Evolutionary conservation across 1,284 basidiomycete species (phyloP).

Genomic region (Apiotrichum gracile): DNA sequence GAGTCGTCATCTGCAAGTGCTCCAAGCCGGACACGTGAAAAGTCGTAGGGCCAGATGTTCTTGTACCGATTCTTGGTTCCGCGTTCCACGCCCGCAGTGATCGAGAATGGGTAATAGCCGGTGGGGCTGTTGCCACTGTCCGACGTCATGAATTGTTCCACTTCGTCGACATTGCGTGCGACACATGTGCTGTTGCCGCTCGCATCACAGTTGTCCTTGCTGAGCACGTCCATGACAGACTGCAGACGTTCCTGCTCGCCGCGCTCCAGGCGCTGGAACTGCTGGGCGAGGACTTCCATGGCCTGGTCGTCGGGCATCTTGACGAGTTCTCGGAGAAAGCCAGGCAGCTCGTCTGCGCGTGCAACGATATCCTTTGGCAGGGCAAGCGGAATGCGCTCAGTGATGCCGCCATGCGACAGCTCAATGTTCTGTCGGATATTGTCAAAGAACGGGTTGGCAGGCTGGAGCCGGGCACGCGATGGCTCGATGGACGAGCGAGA

Average conservation of each 20-base stretch:
- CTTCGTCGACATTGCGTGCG: conserved; percentile 15
- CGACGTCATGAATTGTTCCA: conserved; percentile 19
- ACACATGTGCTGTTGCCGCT: background rate
- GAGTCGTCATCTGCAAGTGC: conserved; percentile 54
- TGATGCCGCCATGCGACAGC: conserved; percentile 72
- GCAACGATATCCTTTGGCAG: conserved; percentile 59
- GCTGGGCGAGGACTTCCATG: conserved; percentile 53
- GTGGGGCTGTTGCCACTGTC: background rate
- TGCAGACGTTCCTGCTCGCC: conserved; percentile 84
- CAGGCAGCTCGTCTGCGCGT: conserved; percentile 67
- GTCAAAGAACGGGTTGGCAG: conserved; percentile 85
- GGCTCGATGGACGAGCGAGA: background rate
- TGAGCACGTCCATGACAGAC: conserved; percentile 69
- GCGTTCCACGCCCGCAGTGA: conserved; percentile 91
- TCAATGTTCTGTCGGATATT: conserved; percentile 93
- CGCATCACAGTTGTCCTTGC: background rate
- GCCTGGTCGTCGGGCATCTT: conserved; percentile 55
- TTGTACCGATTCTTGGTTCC: conserved; percentile 84
- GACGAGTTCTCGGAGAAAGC: conserved; percentile 73
- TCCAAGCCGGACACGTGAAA: conserved; percentile 63
- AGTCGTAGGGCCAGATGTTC: conserved; percentile 94
- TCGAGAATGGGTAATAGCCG: conserved; percentile 72
- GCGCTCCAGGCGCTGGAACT: conserved; percentile 83
- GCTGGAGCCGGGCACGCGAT: conserved; percentile 31
- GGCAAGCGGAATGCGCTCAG: conserved; percentile 70